phyloP scores from a whole-genome alignment of 495 filamentous ascomycete genomes.

The Penicillium canariense region DNA sequence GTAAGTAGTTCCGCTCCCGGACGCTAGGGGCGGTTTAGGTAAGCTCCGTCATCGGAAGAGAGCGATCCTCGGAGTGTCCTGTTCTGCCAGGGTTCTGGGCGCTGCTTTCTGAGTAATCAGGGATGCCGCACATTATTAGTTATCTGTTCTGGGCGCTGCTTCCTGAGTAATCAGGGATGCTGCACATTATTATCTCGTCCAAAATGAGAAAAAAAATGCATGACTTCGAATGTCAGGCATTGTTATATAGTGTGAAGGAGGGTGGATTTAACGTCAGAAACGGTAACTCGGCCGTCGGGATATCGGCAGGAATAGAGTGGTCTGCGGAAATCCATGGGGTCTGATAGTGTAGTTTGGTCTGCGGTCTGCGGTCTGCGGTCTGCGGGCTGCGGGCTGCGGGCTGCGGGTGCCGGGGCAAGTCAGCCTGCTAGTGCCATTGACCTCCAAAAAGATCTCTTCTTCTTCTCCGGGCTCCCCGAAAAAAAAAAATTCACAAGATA shows the following conservation, averaged over 20 bases:
- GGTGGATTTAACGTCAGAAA: too few relatives aligned
- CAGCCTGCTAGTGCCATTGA: neutral
- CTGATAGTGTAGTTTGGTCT: too few relatives aligned
- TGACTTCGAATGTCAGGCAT: neutral
- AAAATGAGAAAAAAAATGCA: neutral
- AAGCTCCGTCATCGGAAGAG: constrained; percentile 18
- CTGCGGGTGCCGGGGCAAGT: neutral
- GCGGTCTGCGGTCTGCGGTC: too few relatives aligned
- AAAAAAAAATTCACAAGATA: neutral
- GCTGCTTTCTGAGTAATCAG: constrained; percentile 10
- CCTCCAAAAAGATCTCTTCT: too few relatives aligned
- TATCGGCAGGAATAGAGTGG: too few relatives aligned
- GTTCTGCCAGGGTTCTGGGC: constrained; percentile 3
- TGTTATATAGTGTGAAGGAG: neutral
- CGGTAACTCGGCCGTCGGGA: too few relatives aligned
- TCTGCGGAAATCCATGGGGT: too few relatives aligned
- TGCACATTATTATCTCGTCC: too few relatives aligned
- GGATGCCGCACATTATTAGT: neutral
- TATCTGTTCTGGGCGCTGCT: neutral
- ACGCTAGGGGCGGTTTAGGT: constrained; percentile 10
- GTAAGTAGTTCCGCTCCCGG: constrained; percentile 9
- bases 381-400: too few relatives aligned
- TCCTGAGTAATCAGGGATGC: too few relatives aligned
- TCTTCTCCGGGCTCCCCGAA: constrained; percentile 6
- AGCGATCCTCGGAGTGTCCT: neutral